These are phyloP conservation scores for Saccharomycopsis amapae DNA, from an alignment of 805 yeast genomes.

Conservation along the genomic window DNA sequence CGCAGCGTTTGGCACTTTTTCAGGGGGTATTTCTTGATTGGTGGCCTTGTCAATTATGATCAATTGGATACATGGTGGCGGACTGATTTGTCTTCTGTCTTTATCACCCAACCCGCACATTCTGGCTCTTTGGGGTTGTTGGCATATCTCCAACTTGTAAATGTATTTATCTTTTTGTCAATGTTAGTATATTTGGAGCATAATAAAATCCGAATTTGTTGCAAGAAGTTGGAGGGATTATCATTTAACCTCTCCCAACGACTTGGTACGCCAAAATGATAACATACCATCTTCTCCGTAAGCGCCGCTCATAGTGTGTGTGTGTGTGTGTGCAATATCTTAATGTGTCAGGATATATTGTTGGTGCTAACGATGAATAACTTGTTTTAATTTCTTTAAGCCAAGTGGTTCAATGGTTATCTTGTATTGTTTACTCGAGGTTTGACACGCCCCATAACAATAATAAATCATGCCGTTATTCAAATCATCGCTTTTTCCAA, in stretches of 20 bases:
- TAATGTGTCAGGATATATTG: too few species aligned
- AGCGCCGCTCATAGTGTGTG: neutral
- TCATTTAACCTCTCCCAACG: neutral
- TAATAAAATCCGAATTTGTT: too few species aligned
- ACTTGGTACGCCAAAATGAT: neutral
- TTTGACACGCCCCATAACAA: too few species aligned
- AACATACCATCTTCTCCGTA: neutral
- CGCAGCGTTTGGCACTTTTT: conserved; percentile 29
- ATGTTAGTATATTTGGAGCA: conserved; percentile 1
- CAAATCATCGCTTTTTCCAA: too few species aligned
- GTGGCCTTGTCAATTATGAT: conserved; percentile 24
- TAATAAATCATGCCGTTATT: neutral
- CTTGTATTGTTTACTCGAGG: too few species aligned
- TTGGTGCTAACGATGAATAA: too few species aligned
- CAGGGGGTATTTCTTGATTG: conserved; percentile 25
- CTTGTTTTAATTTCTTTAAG: too few species aligned
- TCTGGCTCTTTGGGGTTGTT: conserved; percentile 39
- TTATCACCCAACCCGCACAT: conserved; percentile 43
- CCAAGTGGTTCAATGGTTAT: too few species aligned
- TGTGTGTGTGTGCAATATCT: too few species aligned
- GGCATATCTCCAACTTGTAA: conserved; percentile 29
- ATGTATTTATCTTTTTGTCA: conserved; percentile 16
- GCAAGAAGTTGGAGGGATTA: too few species aligned
- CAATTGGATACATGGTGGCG: conserved; percentile 29
- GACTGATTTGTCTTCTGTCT: conserved; percentile 30